Evolutionary conservation across 2,329 filamentous ascomycete species (phyloP).

Genomic region (Cadophora gregata): DNA sequence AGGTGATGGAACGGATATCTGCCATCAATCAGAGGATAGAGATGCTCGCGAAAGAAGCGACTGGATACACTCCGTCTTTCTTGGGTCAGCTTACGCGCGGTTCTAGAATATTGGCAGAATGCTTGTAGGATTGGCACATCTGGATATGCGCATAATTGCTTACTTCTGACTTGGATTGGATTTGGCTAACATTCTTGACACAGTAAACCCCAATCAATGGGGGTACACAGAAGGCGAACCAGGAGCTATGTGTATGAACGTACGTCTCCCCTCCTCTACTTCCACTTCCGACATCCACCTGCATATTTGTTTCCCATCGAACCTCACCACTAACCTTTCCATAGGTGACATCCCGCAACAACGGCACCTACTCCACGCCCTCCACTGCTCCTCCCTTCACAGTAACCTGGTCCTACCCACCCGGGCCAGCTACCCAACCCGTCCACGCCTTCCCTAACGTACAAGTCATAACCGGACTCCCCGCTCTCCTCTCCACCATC

Average conservation of each 20-base stretch:
- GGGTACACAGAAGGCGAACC: conserved; percentile 12
- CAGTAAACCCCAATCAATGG: conserved; percentile 29
- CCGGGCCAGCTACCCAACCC: conserved; percentile 14
- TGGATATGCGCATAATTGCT: neutral
- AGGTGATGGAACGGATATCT: too few relatives aligned
- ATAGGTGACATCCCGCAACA: conserved; percentile 24
- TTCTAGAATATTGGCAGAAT: neutral
- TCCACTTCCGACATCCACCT: too few relatives aligned
- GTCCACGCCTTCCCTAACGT: conserved; percentile 28
- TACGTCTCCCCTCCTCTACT: neutral
- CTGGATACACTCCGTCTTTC: neutral
- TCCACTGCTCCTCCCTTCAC: conserved; percentile 23
- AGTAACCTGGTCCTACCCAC: conserved; percentile 27
- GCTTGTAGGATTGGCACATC: neutral
- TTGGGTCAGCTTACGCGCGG: neutral
- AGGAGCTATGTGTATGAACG: conserved; percentile 25
- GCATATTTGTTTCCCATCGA: too few relatives aligned
- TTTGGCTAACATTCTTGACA: conserved; percentile 7
- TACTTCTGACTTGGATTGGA: neutral
- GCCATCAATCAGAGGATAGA: neutral
- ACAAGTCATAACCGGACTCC: neutral
- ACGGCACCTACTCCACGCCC: conserved; percentile 24
- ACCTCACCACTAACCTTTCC: neutral
- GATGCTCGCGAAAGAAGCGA: neutral
- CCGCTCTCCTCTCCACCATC: neutral